Conservation (phyloP, 306 rosid genomes). For the Lupinus albus region DNA sequence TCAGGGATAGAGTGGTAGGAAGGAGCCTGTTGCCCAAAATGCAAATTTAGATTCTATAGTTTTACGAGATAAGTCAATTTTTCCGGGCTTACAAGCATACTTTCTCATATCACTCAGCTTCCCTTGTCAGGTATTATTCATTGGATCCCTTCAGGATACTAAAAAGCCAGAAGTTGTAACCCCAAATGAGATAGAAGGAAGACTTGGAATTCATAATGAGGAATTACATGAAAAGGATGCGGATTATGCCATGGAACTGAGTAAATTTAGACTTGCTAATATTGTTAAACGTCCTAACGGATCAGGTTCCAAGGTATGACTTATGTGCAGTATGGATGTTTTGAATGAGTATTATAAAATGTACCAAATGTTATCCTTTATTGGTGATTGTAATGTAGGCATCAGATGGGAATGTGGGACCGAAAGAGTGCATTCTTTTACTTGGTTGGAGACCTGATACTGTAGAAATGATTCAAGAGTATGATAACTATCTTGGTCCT, state of each 20-base stretch:
- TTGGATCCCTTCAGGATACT: conserved; percentile 66
- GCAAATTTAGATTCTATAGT: not conserved
- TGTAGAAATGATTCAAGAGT: conserved; percentile 87
- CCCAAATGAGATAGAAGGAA: conserved; percentile 50
- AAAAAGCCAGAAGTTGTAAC: conserved; percentile 38
- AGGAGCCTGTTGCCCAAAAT: not conserved
- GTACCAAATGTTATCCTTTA: conserved; percentile 4
- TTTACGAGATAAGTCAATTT: conserved; percentile 9
- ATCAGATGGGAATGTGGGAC: conserved; percentile 73
- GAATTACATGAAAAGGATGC: conserved; percentile 55
- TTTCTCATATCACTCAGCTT: conserved; percentile 36
- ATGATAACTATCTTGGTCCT: conserved; percentile 96
- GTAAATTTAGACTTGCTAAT: conserved; percentile 58
- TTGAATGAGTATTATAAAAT: not conserved
- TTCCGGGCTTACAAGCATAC: conserved; percentile 13
- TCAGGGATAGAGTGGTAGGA: not conserved
- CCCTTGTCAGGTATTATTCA: conserved; percentile 64
- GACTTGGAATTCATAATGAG: conserved; percentile 38
- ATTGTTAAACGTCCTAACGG: conserved; percentile 65
- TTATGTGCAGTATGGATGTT: conserved; percentile 28
- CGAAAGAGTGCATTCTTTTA: conserved; percentile 81
- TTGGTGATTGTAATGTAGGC: conserved; percentile 53
- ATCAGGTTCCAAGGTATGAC: conserved; percentile 75
- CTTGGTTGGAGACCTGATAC: conserved; percentile 91
- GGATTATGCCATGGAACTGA: conserved; percentile 46